Conservation (phyloP, 1,284 basidiomycete genomes). For the Xerocomus nothofagi region DNA sequence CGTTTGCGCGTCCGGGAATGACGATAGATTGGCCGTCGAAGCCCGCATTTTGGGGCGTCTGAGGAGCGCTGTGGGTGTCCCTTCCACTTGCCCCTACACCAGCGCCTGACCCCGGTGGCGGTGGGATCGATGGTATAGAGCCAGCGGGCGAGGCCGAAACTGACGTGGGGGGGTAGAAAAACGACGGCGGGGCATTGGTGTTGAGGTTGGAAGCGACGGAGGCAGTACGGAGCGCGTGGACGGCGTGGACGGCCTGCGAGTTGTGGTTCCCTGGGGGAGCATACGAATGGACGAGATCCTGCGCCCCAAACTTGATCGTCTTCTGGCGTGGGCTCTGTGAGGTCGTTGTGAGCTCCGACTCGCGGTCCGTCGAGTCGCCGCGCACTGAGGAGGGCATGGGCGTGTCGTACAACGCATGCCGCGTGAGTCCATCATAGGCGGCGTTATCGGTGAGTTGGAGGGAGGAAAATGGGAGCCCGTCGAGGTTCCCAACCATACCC, state of each 20-base stretch:
- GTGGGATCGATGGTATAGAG: conserved; percentile 16
- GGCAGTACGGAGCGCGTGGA: conserved; percentile 46
- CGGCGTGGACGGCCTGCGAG: conserved; percentile 53
- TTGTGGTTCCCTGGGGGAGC: conserved; percentile 46
- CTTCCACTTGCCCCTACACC: background rate
- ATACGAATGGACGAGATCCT: conserved; percentile 75
- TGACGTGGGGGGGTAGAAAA: conserved; percentile 30
- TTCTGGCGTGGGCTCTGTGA: conserved; percentile 48
- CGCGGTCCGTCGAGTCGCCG: conserved; percentile 31
- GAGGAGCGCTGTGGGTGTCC: conserved; percentile 1
- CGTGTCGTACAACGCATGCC: conserved; percentile 82
- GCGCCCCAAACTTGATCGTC: conserved; percentile 72
- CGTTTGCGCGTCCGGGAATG: conserved; percentile 29
- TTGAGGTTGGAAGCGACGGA: conserved; percentile 29
- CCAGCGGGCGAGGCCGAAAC: background rate
- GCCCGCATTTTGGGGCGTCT: conserved; percentile 2
- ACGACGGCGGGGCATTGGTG: conserved; percentile 14
- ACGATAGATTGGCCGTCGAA: conserved; percentile 21
- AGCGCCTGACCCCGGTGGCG: conserved; percentile 13
- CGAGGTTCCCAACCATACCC: conserved; percentile 29
- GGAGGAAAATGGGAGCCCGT: conserved; percentile 26
- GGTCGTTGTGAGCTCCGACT: conserved; percentile 24
- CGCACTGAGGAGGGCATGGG: conserved; percentile 48
- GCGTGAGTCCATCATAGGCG: conserved; percentile 47
- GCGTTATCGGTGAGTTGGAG: conserved; percentile 30